Conservation (phyloP, 345 rosid genomes). For the Populus nigra region DNA sequence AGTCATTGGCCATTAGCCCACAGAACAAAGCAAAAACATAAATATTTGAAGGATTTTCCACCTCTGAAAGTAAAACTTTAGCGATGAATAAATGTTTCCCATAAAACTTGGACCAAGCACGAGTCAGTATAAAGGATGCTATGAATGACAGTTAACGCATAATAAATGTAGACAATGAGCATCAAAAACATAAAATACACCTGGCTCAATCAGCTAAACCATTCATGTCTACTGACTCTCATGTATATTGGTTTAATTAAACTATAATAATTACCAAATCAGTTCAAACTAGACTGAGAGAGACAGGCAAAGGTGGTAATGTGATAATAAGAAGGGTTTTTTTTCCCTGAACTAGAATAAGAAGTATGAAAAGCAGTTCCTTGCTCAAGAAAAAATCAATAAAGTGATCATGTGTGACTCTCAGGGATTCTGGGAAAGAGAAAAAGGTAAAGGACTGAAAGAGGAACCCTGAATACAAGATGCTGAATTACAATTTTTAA, state of each 20-base stretch:
- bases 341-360: neutral
- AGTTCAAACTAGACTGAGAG: neutral
- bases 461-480: neutral
- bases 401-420: neutral
- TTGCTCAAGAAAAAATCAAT: neutral
- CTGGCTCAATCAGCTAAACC: neutral
- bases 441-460: neutral
- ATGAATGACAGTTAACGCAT: neutral
- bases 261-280: neutral
- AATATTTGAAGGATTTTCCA: neutral
- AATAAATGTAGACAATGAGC: neutral
- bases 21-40: neutral
- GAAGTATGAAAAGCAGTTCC: neutral
- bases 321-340: no score
- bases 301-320: neutral
- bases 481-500: neutral
- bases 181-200: neutral
- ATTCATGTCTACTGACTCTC: neutral
- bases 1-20: neutral
- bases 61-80: neutral
- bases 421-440: no score
- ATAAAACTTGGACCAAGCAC: neutral
- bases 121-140: neutral
- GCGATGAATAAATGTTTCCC: neutral
- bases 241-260: neutral